These are phyloP conservation scores for Aspergillus chevalieri DNA, from an alignment of 2,329 filamentous ascomycete genomes.

Conservation along the genomic window DNA sequence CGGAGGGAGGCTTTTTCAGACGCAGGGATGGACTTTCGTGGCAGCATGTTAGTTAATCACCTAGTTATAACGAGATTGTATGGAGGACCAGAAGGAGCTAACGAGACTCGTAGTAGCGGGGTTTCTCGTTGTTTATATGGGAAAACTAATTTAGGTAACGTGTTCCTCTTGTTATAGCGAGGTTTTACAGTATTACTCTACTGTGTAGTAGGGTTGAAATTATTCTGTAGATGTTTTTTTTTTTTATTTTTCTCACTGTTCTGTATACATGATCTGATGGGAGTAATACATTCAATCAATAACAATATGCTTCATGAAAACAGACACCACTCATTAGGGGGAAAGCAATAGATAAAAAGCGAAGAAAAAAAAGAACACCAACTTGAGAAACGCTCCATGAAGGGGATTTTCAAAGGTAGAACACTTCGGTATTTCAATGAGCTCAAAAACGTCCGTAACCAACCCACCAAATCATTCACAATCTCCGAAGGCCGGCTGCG, in stretches of 20 bases:
- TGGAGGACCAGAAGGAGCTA: no score
- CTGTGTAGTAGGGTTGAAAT: background rate
- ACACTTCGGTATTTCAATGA: slow-evolving; percentile 19
- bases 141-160: no score
- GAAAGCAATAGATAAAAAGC: background rate
- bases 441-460: slow-evolving; percentile 11
- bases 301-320: slow-evolving; percentile 26
- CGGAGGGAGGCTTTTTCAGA: no score
- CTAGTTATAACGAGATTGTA: no score
- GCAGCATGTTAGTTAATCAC: no score
- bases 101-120: no score
- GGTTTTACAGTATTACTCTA: no score
- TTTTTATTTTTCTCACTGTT: slow-evolving; percentile 9
- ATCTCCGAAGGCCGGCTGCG: slow-evolving; percentile 24
- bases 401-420: slow-evolving; percentile 12
- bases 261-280: slow-evolving; percentile 28
- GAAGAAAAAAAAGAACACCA: slow-evolving; percentile 8
- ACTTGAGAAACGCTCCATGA: background rate
- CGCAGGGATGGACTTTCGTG: no score
- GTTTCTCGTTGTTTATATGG: no score
- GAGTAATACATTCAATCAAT: slow-evolving; percentile 17
- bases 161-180: no score
- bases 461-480: slow-evolving; percentile 25
- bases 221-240: background rate
- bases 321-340: background rate